Percentiles rank a stretch among this genome's conserved stretches.
phyloP scores from a whole-genome alignment of 2,329 filamentous ascomycete genomes.

The Fusarium sp. region DNA sequence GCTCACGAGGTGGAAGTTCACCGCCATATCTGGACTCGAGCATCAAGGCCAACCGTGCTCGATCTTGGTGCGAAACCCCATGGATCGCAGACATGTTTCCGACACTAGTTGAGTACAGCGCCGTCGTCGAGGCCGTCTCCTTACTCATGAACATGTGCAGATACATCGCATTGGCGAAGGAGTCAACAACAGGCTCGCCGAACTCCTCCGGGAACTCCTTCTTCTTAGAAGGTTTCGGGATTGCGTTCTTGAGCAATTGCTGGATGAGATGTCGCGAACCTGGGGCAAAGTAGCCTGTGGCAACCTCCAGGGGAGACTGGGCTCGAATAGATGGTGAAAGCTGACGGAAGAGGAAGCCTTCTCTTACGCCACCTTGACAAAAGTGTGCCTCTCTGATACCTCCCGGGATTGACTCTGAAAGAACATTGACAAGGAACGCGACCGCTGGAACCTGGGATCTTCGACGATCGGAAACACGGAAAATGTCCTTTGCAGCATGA shows the following conservation, averaged over 20 bases:
- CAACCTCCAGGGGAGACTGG: slow-evolving; percentile 67
- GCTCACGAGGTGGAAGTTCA: slow-evolving; percentile 66
- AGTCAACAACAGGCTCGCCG: slow-evolving; percentile 57
- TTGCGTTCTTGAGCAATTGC: slow-evolving; percentile 56
- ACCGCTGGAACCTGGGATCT: slow-evolving; percentile 74
- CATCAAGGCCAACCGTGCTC: slow-evolving; percentile 68
- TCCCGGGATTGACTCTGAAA: slow-evolving; percentile 66
- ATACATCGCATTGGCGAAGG: slow-evolving; percentile 68
- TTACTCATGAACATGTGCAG: slow-evolving; percentile 60
- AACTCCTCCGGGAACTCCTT: slow-evolving; percentile 52
- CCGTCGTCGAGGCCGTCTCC: slow-evolving; percentile 65
- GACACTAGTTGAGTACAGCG: slow-evolving; percentile 70
- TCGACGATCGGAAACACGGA: slow-evolving; percentile 72
- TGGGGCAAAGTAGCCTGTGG: slow-evolving; percentile 63
- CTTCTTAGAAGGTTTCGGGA: slow-evolving; percentile 51
- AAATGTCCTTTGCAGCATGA: slow-evolving; percentile 52
- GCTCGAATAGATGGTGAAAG: slow-evolving; percentile 58
- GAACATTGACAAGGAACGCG: slow-evolving; percentile 70
- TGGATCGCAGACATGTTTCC: slow-evolving; percentile 69
- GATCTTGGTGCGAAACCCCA: slow-evolving; percentile 68
- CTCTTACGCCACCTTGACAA: slow-evolving; percentile 75
- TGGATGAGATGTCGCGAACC: slow-evolving; percentile 57
- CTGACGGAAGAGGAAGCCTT: slow-evolving; percentile 69
- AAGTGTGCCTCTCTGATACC: slow-evolving; percentile 70
- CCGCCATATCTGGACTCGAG: slow-evolving; percentile 72